Evolutionary conservation across 2,329 filamentous ascomycete species (phyloP).

Genomic region (Fusarium veterinarium): DNA sequence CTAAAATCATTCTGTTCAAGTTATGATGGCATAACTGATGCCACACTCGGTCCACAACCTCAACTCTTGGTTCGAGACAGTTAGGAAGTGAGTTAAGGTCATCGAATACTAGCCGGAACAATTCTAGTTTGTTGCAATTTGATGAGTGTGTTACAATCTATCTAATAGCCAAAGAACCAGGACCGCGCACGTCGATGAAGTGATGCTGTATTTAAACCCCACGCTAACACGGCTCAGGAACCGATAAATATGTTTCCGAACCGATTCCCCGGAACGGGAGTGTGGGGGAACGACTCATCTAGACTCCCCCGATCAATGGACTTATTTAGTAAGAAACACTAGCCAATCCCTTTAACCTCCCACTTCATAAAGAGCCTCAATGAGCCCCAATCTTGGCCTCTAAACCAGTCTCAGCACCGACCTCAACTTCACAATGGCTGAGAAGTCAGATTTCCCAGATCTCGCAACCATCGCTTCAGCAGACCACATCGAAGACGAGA

Average conservation of each 20-base stretch:
- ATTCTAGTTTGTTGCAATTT: neutral
- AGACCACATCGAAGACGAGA: slow-evolving; percentile 6
- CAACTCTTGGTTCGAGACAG: neutral
- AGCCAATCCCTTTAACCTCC: neutral
- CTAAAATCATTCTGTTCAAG: too few species aligned
- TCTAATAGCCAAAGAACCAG: neutral
- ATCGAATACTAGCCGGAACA: neutral
- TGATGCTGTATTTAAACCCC: neutral
- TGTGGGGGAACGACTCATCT: neutral
- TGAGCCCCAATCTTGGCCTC: neutral
- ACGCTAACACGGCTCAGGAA: neutral
- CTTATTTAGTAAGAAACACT: neutral
- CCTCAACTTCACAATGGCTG: neutral
- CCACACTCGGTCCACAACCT: too few species aligned
- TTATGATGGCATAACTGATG: too few species aligned
- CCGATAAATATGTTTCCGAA: slow-evolving; percentile 1
- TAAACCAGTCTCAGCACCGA: neutral
- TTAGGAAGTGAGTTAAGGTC: neutral
- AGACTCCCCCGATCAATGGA: neutral
- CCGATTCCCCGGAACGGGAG: slow-evolving; percentile 15
- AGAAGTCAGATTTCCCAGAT: slow-evolving; percentile 4
- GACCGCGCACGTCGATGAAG: rapidly evolving
- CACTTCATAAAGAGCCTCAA: neutral
- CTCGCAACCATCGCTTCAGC: neutral
- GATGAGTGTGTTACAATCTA: rapidly evolving